Evolutionary conservation across 345 rosid species (phyloP).

Genomic region (Brassica rapa): DNA sequence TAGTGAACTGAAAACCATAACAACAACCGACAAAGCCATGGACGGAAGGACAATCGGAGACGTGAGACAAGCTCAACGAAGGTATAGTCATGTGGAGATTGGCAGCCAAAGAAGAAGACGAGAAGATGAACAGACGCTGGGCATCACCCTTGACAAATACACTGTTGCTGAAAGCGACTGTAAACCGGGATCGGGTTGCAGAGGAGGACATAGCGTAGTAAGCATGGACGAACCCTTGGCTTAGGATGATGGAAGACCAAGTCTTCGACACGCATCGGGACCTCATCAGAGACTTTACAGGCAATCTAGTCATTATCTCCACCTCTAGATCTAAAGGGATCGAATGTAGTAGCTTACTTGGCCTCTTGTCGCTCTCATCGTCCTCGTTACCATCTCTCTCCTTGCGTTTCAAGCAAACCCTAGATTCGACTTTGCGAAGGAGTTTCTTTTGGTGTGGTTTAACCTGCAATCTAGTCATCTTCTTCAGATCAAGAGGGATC

Average conservation of each 20-base stretch:
- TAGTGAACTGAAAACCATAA: background rate
- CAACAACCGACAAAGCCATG: background rate
- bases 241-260: background rate
- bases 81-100: background rate
- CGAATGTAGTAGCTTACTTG: background rate
- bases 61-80: background rate
- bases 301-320: background rate
- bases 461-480: no score
- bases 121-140: background rate
- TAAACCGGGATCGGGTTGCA: background rate
- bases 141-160: background rate
- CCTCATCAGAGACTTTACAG: background rate
- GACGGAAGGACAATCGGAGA: background rate
- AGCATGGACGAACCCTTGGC: background rate
- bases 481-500: no score
- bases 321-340: background rate
- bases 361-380: background rate
- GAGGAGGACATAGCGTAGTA: background rate
- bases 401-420: background rate
- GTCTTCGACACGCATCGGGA: background rate
- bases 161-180: background rate
- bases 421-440: background rate
- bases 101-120: background rate
- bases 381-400: background rate
- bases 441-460: no score